These are phyloP conservation scores for Goffeauzyma gilvescens DNA, from an alignment of 768 basidiomycete genomes.

Conservation along the genomic window DNA sequence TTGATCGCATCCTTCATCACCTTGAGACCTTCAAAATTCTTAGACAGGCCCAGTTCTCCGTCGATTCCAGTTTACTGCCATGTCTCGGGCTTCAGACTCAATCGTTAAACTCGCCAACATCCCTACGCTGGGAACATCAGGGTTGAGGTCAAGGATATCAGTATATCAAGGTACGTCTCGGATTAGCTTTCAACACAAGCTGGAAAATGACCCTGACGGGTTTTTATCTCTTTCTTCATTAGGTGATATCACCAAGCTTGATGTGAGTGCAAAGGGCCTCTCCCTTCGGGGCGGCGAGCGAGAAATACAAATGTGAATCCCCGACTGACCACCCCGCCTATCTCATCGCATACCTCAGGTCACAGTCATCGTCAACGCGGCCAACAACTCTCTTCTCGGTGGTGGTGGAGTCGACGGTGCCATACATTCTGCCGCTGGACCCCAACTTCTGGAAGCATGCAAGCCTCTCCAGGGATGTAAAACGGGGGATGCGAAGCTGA, in stretches of 20 bases:
- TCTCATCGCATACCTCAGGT: conserved; percentile 12
- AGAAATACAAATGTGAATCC: not conserved
- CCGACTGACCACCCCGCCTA: too few relatives aligned
- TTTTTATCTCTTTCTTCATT: not conserved
- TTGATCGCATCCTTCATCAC: too few relatives aligned
- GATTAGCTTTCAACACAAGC: not conserved
- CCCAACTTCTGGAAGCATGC: conserved; percentile 28
- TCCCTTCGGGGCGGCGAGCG: not conserved
- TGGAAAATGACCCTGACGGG: too few relatives aligned
- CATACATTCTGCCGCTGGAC: conserved; percentile 32
- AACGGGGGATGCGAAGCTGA: conserved; percentile 33
- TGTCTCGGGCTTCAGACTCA: too few relatives aligned
- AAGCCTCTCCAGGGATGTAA: conserved; percentile 28
- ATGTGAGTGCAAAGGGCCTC: conserved; percentile 11
- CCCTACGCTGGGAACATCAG: conserved; percentile 1
- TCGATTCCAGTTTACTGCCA: too few relatives aligned
- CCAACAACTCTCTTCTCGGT: conserved; percentile 30
- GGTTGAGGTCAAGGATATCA: too few relatives aligned
- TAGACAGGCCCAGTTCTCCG: too few relatives aligned
- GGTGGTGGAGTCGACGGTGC: conserved; percentile 35
- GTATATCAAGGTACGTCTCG: too few relatives aligned
- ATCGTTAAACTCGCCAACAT: not conserved
- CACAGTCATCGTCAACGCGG: conserved; percentile 31
- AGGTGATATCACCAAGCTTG: conserved; percentile 28
- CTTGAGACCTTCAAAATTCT: too few relatives aligned